Conservation (phyloP, 2,329 filamentous ascomycete genomes). For the Aspergillus bombycis region DNA sequence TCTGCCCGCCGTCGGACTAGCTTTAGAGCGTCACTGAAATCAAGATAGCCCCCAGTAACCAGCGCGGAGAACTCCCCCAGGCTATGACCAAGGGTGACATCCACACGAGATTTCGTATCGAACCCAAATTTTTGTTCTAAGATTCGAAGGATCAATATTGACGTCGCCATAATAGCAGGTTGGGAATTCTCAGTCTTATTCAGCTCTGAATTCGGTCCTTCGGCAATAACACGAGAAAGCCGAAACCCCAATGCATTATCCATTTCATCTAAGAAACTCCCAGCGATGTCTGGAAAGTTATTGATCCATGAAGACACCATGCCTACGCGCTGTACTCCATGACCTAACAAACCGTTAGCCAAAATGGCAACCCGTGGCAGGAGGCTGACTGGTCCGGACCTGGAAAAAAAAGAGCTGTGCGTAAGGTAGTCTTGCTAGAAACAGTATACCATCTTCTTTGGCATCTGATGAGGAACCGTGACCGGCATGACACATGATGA, state of each 20-base stretch:
- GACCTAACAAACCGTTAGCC: conserved; percentile 58
- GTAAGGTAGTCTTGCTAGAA: conserved; percentile 26
- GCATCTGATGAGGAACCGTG: neutral
- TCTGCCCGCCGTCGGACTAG: conserved; percentile 78
- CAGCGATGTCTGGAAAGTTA: conserved; percentile 77
- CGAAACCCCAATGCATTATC: conserved; percentile 74
- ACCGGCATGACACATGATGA: conserved; percentile 5
- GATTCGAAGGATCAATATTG: conserved; percentile 83
- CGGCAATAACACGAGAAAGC: conserved; percentile 75
- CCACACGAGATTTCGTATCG: conserved; percentile 68
- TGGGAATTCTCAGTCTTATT: conserved; percentile 87
- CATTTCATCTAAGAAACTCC: conserved; percentile 81
- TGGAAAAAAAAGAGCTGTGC: conserved; percentile 53
- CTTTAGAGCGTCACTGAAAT: conserved; percentile 75
- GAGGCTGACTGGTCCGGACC: conserved; percentile 30
- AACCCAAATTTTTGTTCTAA: conserved; percentile 86
- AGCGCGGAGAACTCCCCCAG: conserved; percentile 92
- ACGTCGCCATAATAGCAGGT: conserved; percentile 94
- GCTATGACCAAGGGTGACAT: conserved; percentile 86
- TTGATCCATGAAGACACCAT: conserved; percentile 87
- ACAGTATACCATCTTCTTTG: conserved; percentile 10
- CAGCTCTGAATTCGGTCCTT: conserved; percentile 75
- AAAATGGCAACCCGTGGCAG: neutral
- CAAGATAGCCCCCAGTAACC: conserved; percentile 78
- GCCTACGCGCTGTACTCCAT: conserved; percentile 86